Evolutionary conservation across 495 filamentous ascomycete species (phyloP), one percentile per base, ranked within the genome.

Genomic region (Hypoxylon rickii): DNA sequence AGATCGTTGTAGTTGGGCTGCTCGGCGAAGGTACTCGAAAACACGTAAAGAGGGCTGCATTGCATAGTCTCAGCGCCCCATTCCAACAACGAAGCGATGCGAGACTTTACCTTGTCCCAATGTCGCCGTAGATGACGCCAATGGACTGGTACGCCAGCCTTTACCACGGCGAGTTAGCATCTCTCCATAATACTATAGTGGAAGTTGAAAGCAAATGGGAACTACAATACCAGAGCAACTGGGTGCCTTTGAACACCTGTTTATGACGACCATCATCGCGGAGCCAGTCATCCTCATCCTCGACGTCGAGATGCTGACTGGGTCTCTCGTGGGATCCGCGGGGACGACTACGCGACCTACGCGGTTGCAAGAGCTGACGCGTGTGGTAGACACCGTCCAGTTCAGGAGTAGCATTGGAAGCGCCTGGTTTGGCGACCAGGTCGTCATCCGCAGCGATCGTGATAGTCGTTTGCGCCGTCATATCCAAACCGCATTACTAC

Each of bases 41-140:
- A 89, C 44, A 88, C 86, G 53, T 89, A 89, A 20, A 89, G 79
- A 7, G 87, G 87, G 49, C 81, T 66, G 29, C n/a, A 33, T 44
- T 38, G 3, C 8, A 24, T 39, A 13, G 20, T 16, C 6, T 51
- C 12, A 47, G 40, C 17, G 12, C 6, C 16, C 31, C 7, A 17
- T 8, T 16, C 26, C 12, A 24, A 15, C 17, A 11, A 21, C 7
- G 0, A n/a, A 18, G 15, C 7, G 0, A 7, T 19, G 29, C 13
- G 24, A 40, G 0, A 1, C 19, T 50, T 50, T 39, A 67, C 70
- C 70, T 86, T 10, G 87, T 89, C 31, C 87, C 87, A 55, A 89
- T 90, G 54, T 90, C 87, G 6, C 87, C 87, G 63, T 89, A 90
- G 33, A 90, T 89, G 41, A 86, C 84, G 32, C 87, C 87, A 34